Base-by-base conservation (phyloP, 2,329 filamentous ascomycete genomes). In the Fusarium sp. region DNA sequence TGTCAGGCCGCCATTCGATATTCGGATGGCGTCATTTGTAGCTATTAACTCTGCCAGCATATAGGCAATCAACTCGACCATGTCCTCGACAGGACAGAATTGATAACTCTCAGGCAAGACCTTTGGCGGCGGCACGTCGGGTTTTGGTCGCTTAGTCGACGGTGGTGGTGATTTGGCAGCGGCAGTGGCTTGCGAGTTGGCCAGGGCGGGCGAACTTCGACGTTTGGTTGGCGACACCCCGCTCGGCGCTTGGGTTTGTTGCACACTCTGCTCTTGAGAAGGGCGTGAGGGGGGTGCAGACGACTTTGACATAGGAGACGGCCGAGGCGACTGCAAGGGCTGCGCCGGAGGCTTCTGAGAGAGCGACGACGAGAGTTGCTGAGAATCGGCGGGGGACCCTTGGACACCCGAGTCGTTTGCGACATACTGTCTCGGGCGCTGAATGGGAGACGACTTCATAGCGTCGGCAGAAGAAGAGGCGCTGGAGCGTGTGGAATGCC, bases 21-120 rank as follows among this genome's bases (percentile, higher is more conserved):
- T 82, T 77, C 93, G 91, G 64, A 98, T 89, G 56, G 96, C 95
- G 82, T 99, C 96, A 79, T 99, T 99, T 72, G 96, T 94, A 71
- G 94, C 92, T 76, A 99, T 97, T 57, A 99, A 87, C 83, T 99
- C 96, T 83, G 95, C 92, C 57, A 99, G 88, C 96, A 99, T 98
- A 79, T 97, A 94, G 54, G 95, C 92, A 75, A 99, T 96, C 70
- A 99, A 86, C 47, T 96, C 88, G 31, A 98, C 96, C 80, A 99
- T 90, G 80, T 98, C 95, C 78, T 95, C 93, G 10, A 94, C 90
- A 42, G 93, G 87, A 81, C 94, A 97, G 13, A 91, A 85, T 82
- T 98, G 94, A 82, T 99, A 99, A 78, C 89, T 88, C 69, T 89
- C 83, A 1, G 96, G 93, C 80, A 96, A 79, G 10, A 88, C 76